These are phyloP conservation scores for Chaetomium strumarium DNA, from an alignment of 2,329 filamentous ascomycete genomes.

Conservation along the genomic window DNA sequence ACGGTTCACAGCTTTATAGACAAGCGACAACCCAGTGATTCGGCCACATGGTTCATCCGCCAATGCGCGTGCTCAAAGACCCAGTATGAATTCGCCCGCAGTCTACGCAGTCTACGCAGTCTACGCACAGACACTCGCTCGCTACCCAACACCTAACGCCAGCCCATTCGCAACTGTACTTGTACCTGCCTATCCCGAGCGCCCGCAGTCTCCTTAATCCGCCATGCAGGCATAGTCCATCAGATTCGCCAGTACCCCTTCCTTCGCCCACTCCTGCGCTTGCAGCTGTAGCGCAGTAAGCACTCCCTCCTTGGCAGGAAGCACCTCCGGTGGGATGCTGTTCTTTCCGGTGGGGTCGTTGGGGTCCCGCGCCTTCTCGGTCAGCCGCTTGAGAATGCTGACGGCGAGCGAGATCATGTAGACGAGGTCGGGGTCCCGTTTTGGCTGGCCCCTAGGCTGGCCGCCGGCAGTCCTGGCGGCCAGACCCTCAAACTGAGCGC, in stretches of 20 bases:
- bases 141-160: background rate
- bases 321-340: slow-evolving; percentile 52
- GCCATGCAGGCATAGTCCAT: slow-evolving; percentile 56
- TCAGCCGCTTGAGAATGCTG: slow-evolving; percentile 60
- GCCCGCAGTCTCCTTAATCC: slow-evolving; percentile 8
- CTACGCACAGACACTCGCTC: background rate
- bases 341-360: slow-evolving; percentile 37
- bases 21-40: background rate
- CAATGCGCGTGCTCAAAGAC: background rate
- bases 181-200: background rate
- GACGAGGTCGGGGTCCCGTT: slow-evolving; percentile 47
- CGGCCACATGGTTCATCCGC: background rate
- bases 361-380: slow-evolving; percentile 61
- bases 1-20: slow-evolving; percentile 2
- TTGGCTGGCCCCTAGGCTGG: slow-evolving; percentile 22
- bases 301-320: slow-evolving; percentile 62
- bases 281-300: slow-evolving; percentile 62
- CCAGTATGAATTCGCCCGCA: background rate
- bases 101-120: no score
- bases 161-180: background rate
- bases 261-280: slow-evolving; percentile 55
- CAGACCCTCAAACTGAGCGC: slow-evolving; percentile 52
- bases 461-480: slow-evolving; percentile 23
- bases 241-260: slow-evolving; percentile 62
- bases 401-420: slow-evolving; percentile 65